Evolutionary conservation across 495 filamentous ascomycete genomes (phyloP), one percentile per base, ranked within the genome.

Genomic region (Penicillium atrosanguineum): DNA sequence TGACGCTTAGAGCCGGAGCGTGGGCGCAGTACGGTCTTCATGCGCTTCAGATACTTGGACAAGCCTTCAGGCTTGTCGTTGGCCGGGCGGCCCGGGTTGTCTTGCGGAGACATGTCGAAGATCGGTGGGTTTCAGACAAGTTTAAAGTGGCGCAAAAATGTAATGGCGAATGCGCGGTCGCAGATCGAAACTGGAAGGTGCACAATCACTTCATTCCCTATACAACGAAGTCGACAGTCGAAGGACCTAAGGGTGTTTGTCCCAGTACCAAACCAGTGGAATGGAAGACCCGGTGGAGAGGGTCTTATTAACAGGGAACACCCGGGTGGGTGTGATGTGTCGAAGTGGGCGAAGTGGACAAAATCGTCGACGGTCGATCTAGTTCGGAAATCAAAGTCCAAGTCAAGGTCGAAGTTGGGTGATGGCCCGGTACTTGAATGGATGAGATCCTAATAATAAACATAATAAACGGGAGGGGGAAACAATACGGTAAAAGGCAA

Each of bases 21-120:
- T 60, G 80, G 78, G 57, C 76, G 83, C 56, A 86, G 68, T 20
- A 84, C 84, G 4, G 79, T 83, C 71, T 78, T 88, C 68, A 88
- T 79, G 57, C 82, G 77, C 48, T 78, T 79, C 44, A 89, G 63
- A 37, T 87, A 79, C 60, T 79, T 87, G 37, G 79, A 77, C 38
- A 89, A 61, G 21, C 85, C 83, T 61, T 79, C 82, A 53, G 79
- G 83, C 74, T 87, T 84, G 58, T 82, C 71, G 45, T 67, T 69
- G 15, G 43, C 61, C 18, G 59, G 54, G 31, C 48, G 66, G 47
- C 46, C 61, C 31, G 55, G 46, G 8, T 16, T 44, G 43, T 54
- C 46, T 51, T 64, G 56, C 20, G 55, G 54, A 49, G 72, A 64
- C 72, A 75, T 75, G 48, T 28, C 38, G 50, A 39, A 15, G 16